These are phyloP conservation scores for Teunomyces kruisii DNA, from an alignment of 805 yeast genomes.

Conservation along the genomic window DNA sequence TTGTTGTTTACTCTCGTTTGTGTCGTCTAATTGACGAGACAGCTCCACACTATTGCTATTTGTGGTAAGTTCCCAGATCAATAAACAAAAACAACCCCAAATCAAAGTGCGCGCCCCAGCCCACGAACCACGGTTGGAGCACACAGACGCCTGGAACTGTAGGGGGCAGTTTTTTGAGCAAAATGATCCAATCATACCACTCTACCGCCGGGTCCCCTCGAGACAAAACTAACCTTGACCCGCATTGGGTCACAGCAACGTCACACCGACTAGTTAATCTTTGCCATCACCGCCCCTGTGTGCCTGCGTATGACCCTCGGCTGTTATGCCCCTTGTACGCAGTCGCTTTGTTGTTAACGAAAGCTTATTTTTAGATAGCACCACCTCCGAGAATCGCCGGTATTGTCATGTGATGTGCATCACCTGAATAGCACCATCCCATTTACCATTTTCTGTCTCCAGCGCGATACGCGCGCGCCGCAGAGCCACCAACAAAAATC, in stretches of 20 bases:
- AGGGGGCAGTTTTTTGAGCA: too few species aligned
- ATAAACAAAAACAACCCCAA: neutral
- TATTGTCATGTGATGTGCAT: neutral
- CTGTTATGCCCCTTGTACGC: neutral
- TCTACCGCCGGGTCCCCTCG: too few species aligned
- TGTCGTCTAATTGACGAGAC: conserved; percentile 6
- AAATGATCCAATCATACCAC: too few species aligned
- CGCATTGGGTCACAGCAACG: neutral
- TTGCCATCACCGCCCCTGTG: neutral
- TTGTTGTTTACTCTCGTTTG: neutral
- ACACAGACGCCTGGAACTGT: too few species aligned
- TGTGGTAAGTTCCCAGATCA: conserved; percentile 3
- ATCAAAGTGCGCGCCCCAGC: neutral
- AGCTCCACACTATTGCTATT: neutral
- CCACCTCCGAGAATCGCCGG: neutral
- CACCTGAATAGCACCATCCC: neutral
- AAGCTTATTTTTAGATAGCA: neutral
- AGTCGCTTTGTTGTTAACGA: neutral
- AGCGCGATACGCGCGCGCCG: too few species aligned
- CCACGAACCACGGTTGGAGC: too few species aligned
- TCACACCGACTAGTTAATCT: neutral
- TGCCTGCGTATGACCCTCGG: conserved; percentile 3
- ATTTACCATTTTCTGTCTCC: neutral
- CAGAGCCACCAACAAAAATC: too few species aligned
- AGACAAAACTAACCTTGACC: too few species aligned